Evolutionary conservation across 2,329 filamentous ascomycete genomes (phyloP).

Genomic region (Davidsoniella australis): DNA sequence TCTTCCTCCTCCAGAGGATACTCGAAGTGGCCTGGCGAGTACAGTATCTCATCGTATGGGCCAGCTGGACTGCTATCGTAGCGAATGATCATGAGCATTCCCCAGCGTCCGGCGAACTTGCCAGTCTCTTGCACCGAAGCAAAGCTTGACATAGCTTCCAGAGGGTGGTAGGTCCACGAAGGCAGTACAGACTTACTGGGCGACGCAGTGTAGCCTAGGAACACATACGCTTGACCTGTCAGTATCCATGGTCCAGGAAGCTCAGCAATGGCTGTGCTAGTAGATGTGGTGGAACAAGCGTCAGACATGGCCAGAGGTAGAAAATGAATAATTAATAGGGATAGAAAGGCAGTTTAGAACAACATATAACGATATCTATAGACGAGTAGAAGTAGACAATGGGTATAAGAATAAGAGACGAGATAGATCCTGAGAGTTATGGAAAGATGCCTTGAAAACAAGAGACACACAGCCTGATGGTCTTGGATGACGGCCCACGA

Average conservation of each 20-base stretch:
- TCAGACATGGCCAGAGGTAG: too few species aligned
- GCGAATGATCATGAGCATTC: conserved; percentile 33
- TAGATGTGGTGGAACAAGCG: too few species aligned
- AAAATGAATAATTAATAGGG: too few species aligned
- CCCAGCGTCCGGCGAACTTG: conserved; percentile 26
- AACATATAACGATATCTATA: too few species aligned
- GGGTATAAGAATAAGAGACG: too few species aligned
- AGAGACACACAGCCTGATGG: too few species aligned
- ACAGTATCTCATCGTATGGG: conserved; percentile 34
- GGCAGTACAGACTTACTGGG: background rate
- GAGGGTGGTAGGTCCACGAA: conserved; percentile 20
- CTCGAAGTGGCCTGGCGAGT: conserved; percentile 29
- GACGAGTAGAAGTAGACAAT: too few species aligned
- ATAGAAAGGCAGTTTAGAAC: too few species aligned
- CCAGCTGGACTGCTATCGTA: conserved; percentile 34
- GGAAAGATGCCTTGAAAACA: too few species aligned
- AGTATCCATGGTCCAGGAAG: conserved; percentile 3
- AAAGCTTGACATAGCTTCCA: conserved; percentile 27
- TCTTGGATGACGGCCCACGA: too few species aligned
- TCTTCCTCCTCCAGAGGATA: conserved; percentile 23
- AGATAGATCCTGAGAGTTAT: too few species aligned
- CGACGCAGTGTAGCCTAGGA: conserved; percentile 1
- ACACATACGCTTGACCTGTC: background rate
- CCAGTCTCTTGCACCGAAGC: conserved; percentile 20
- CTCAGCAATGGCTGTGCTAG: background rate